A percentile compares a stretch with the other conserved stretches of the same genome.
These are phyloP conservation scores for Asterella californica DNA, from an alignment of 225 moss, liverwort and hornwort genomes.

Conservation along the genomic window DNA sequence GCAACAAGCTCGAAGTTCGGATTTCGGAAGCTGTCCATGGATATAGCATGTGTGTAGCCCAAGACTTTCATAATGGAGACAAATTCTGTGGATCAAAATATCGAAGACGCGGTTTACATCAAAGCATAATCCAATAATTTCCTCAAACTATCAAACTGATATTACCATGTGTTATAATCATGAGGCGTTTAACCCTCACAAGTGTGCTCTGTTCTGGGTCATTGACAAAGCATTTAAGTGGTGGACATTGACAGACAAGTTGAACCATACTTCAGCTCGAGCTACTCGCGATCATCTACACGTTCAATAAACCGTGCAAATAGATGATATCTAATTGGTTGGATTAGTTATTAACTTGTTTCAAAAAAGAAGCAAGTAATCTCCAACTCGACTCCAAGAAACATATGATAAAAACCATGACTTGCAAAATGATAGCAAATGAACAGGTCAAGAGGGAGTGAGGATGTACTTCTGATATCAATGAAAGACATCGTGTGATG, in stretches of 20 bases:
- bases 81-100: constrained; percentile 34
- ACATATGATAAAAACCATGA: too few relatives aligned
- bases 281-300: background rate
- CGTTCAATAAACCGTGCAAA: background rate
- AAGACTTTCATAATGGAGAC: constrained; percentile 48
- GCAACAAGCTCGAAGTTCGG: constrained; percentile 65
- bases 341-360: background rate
- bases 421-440: background rate
- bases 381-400: too few relatives aligned
- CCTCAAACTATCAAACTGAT: too few relatives aligned
- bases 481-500: constrained; percentile 11
- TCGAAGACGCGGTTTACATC: background rate
- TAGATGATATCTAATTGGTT: background rate
- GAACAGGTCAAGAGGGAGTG: background rate
- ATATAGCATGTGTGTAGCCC: constrained; percentile 50
- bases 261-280: background rate
- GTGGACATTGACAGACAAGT: background rate
- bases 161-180: background rate
- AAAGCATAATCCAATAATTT: background rate
- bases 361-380: background rate
- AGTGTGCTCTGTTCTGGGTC: background rate
- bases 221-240: background rate
- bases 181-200: background rate
- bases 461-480: constrained; percentile 12
- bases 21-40: constrained; percentile 55